These are phyloP conservation scores for Schizochytrium sp. DNA, from an alignment of 108 stramenopile genomes.

Conservation along the genomic window DNA sequence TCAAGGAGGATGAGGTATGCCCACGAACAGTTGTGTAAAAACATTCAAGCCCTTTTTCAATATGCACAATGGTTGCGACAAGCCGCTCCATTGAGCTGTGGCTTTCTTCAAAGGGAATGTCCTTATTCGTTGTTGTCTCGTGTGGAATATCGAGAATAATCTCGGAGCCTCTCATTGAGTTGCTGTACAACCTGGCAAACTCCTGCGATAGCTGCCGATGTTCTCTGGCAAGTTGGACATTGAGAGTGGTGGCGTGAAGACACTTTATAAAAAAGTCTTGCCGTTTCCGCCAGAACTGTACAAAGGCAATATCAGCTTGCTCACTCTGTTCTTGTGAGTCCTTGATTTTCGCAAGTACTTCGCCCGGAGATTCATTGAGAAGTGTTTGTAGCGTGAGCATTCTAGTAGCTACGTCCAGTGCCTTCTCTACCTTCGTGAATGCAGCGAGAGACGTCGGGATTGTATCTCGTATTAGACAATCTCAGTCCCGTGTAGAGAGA, in stretches of 20 bases:
- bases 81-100: too few species aligned
- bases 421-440: too few species aligned
- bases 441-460: too few species aligned
- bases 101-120: too few species aligned
- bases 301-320: not conserved
- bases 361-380: not conserved
- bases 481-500: too few species aligned
- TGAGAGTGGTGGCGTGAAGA: not conserved
- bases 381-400: not conserved
- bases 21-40: not conserved
- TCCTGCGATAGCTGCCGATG: not conserved
- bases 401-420: not conserved
- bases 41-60: not conserved
- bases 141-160: too few species aligned
- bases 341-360: not conserved
- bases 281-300: not conserved
- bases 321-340: not conserved
- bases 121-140: too few species aligned
- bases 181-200: not conserved
- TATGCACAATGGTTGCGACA: too few species aligned
- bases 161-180: not conserved
- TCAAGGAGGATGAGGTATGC: not conserved
- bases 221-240: not conserved
- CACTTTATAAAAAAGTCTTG: not conserved
- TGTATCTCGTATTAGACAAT: too few species aligned